Evolutionary conservation across 805 yeast genomes (phyloP), one percentile per base, ranked within the genome.

Genomic region (Pichia occidentalis): DNA sequence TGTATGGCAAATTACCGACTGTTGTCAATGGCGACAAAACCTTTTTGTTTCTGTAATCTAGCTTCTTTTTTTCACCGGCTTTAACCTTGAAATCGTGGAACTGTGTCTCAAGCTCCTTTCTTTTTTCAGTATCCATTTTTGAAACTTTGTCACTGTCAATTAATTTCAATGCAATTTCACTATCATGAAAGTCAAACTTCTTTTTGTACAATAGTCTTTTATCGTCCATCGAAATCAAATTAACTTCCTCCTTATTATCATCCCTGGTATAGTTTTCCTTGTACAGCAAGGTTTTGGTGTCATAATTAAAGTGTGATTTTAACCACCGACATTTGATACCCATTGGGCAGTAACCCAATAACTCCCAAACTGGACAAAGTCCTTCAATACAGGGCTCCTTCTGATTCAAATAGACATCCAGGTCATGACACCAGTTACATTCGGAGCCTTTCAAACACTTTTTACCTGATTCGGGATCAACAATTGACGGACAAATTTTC

Each of bases 1-100:
- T 80, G 63, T 76, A 92, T 12, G 99, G 98, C 51, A 92, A 68
- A 60, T 92, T 92, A 17, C 99, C 99, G 5, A 92, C 98, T 0
- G 99, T 92, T 24, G 99, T 94, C 45, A 92, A 70, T 2, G 99
- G 99, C 2, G 97, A 85, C 7, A 92, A 80, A 43, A 92, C 86
- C 60, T 87, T 87, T 47, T 90, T 90, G 32, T 75, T 67, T 24
- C 66, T 64, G 36, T 84, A 70, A 53, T 87, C 66, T 33, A 92
- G 55, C 40, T 63, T 70, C 58, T 81, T 84, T 74, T 92, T 92
- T 59, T 92, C 97, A n/a, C 71, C 64, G 0, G 85, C 70, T 51
- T 75, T 76, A 60, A 81, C 76, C 14, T 87, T 80, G 1, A 95
- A 72, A 54, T 90, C 97, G 37, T 75, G 64, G 53, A 77, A 90